These are phyloP conservation scores for Oryza longistaminata DNA, from an alignment of 176 grass and related monocot species.

Conservation along the genomic window DNA sequence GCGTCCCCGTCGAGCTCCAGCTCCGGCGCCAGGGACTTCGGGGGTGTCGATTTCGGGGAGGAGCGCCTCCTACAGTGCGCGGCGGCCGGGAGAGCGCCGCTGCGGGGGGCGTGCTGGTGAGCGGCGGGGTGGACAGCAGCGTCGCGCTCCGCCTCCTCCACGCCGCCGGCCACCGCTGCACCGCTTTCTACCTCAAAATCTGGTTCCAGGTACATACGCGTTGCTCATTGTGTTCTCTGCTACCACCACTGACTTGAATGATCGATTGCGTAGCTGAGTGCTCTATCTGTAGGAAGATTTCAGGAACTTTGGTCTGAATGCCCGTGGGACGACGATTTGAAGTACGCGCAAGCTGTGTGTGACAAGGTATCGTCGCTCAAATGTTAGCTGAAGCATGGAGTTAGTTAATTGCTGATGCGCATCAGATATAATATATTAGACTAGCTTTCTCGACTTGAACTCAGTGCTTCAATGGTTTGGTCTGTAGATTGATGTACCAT, in stretches of 20 bases:
- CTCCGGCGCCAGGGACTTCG: background rate
- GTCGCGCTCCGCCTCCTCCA: slow-evolving; percentile 93
- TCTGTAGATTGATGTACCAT: slow-evolving; percentile 72
- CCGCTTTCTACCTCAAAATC: slow-evolving; percentile 97
- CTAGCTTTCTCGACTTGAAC: slow-evolving; percentile 3
- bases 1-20: background rate
- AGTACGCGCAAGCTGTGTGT: slow-evolving; percentile 81
- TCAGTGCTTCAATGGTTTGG: background rate
- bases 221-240: background rate
- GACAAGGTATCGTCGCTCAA: slow-evolving; percentile 59
- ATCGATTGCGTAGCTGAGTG: background rate
- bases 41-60: background rate
- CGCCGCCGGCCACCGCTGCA: slow-evolving; percentile 75
- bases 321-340: slow-evolving; percentile 97
- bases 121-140: slow-evolving; percentile 96
- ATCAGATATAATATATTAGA: background rate
- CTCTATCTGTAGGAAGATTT: slow-evolving; percentile 82
- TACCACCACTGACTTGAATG: background rate
- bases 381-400: background rate
- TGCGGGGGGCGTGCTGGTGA: slow-evolving; percentile 77
- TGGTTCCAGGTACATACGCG: slow-evolving; percentile 74
- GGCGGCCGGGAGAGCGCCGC: slow-evolving; percentile 37
- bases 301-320: slow-evolving; percentile 97
- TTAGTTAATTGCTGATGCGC: slow-evolving; percentile 18
- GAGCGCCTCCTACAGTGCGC: slow-evolving; percentile 55